phyloP scores from a whole-genome alignment of 2,329 filamentous ascomycete genomes.

The Calonectria fujianensis region DNA sequence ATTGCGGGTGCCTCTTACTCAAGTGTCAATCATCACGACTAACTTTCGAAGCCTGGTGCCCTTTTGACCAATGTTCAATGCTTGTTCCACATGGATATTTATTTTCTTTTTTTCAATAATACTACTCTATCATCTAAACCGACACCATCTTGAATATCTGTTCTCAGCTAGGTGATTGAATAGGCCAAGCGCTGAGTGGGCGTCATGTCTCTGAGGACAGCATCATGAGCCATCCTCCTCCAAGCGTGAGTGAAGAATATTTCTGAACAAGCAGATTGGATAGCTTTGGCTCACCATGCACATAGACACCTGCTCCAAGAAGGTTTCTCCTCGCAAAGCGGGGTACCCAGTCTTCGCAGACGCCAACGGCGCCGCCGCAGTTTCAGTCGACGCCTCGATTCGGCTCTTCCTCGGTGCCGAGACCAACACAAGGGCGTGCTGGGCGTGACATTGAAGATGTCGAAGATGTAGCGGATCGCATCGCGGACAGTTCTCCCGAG shows the following conservation, averaged over 20 bases:
- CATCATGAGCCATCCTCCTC: slow-evolving; percentile 55
- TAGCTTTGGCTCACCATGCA: slow-evolving; percentile 7
- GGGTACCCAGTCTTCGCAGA: slow-evolving; percentile 58
- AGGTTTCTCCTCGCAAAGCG: slow-evolving; percentile 62
- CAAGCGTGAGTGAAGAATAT: slow-evolving; percentile 47
- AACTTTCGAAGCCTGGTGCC: neutral
- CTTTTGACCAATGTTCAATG: neutral
- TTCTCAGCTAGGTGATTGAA: slow-evolving; percentile 27
- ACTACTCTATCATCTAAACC: slow-evolving; percentile 18
- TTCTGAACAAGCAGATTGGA: neutral
- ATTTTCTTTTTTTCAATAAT: neutral
- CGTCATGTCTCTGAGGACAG: slow-evolving; percentile 45
- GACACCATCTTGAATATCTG: slow-evolving; percentile 7
- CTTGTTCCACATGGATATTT: slow-evolving; percentile 27
- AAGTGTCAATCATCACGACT: neutral
- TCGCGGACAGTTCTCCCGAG: slow-evolving; percentile 35
- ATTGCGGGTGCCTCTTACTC: neutral
- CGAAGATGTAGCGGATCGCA: slow-evolving; percentile 54
- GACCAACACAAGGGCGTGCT: slow-evolving; percentile 54
- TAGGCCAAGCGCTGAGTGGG: slow-evolving; percentile 24
- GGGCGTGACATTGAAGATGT: slow-evolving; percentile 59
- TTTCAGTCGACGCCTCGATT: slow-evolving; percentile 65
- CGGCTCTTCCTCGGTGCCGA: slow-evolving; percentile 57
- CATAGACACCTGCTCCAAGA: slow-evolving; percentile 63
- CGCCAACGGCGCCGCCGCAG: slow-evolving; percentile 55